phyloP scores from a whole-genome alignment of 208 protist species.

The Leishmania arabica region DNA sequence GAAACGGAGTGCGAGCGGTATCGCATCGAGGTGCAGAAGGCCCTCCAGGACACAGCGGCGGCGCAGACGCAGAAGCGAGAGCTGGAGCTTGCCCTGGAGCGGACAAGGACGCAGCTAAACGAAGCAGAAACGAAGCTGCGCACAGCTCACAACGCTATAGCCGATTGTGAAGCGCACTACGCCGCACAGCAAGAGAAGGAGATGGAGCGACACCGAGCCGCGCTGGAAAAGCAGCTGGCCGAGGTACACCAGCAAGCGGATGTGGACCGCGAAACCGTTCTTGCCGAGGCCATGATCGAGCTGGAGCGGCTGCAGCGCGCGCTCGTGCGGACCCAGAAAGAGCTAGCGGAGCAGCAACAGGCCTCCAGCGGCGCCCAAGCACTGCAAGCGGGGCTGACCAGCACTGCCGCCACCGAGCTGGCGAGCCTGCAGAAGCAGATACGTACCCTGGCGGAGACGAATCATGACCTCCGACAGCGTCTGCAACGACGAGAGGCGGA shows the following conservation, averaged over 20 bases:
- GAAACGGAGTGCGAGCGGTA: constrained; percentile 26
- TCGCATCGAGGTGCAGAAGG: constrained; percentile 26
- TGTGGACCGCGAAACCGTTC: constrained; percentile 23
- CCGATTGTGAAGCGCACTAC: constrained; percentile 14
- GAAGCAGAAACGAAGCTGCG: constrained; percentile 26
- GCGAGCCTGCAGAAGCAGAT: constrained; percentile 21
- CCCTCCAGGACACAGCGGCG: constrained; percentile 12
- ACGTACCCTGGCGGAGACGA: constrained; percentile 17
- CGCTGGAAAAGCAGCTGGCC: constrained; percentile 8
- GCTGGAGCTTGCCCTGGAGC: constrained; percentile 17
- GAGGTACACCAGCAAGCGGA: constrained; percentile 28
- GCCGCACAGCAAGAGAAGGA: constrained; percentile 23
- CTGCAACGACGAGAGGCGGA: constrained; percentile 9
- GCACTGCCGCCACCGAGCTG: constrained; percentile 4
- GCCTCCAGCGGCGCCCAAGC: not conserved
- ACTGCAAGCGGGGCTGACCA: not conserved
- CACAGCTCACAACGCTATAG: constrained; percentile 10
- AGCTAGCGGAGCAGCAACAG: constrained; percentile 25
- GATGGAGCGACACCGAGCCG: constrained; percentile 21
- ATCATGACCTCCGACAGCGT: constrained; percentile 24
- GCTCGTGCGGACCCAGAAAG: constrained; percentile 22
- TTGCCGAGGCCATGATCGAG: constrained; percentile 42
- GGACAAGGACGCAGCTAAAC: constrained; percentile 4
- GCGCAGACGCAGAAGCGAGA: constrained; percentile 17
- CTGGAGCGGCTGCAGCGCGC: constrained; percentile 40